These are phyloP conservation scores for Fusarium graminum DNA, from an alignment of 2,329 filamentous ascomycete genomes.

Conservation along the genomic window DNA sequence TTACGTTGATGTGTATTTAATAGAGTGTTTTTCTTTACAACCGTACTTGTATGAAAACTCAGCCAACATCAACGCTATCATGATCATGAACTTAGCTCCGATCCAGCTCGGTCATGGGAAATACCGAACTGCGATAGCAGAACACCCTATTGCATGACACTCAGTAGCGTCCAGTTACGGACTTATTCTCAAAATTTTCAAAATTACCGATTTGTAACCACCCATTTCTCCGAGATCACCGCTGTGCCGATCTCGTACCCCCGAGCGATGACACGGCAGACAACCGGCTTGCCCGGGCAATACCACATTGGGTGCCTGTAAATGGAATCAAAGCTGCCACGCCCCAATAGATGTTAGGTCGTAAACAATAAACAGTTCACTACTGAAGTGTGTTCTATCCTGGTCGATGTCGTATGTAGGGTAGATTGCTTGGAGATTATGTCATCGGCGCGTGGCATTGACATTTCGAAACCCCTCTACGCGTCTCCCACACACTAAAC, in stretches of 20 bases:
- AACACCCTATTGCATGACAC: not conserved
- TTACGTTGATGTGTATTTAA: rapidly evolving
- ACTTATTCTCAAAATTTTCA: slow-evolving; percentile 3
- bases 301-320: not conserved
- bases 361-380: not conserved
- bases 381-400: not conserved
- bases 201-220: not conserved
- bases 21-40: rapidly evolving
- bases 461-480: slow-evolving; percentile 30
- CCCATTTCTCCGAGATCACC: slow-evolving; percentile 26
- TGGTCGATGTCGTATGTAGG: slow-evolving; percentile 4
- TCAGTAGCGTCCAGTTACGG: not conserved
- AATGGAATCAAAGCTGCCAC: not conserved
- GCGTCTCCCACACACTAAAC: slow-evolving; percentile 34
- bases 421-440: slow-evolving; percentile 38
- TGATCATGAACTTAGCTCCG: slow-evolving; percentile 18
- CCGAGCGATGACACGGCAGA: slow-evolving; percentile 19
- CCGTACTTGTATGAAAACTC: not conserved
- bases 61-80: not conserved
- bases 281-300: not conserved
- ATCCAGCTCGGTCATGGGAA: slow-evolving; percentile 20
- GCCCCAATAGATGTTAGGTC: not conserved
- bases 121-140: slow-evolving; percentile 20
- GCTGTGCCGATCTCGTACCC: slow-evolving; percentile 33
- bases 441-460: slow-evolving; percentile 45